Base-by-base conservation (phyloP, 2,329 filamentous ascomycete genomes). In the Diaporthe amygdali region DNA sequence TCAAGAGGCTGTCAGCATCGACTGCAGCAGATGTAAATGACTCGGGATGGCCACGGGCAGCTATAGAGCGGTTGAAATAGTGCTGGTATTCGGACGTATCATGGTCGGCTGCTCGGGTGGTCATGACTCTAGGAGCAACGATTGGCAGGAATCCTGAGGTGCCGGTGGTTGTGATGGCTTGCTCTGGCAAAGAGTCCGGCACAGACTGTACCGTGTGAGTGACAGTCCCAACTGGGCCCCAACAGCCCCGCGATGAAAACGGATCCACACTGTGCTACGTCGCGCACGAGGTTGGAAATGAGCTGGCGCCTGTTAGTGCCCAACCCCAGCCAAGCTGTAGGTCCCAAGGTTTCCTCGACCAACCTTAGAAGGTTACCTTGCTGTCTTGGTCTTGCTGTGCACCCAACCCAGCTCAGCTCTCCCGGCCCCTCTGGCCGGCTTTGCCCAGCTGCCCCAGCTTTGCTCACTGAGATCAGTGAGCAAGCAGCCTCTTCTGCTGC, bases 241-340 rank as follows among this genome's bases (percentile, higher is more conserved):
- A 5, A 17, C 3, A n/a, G n/a, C 4, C 14, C 25, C 22, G 10
- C 17, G 9, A n/a, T 15, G 10, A 9, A 14, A 32, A 7, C 30
- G 39, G 39, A 17, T 34, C 27, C 39, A 47, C 41, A 68, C 66
- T 68, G 66, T 68, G 66, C 52, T n/a, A 59, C 52, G 54, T 39
- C 27, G 30, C 34, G 51, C 51, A 47, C 39, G 30, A 55, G 64
- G 25, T 17, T 44, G 39, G 64, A 67, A 32, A 67, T 55, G 49
- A 54, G 37, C 64, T 56, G 52, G 66, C 39, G 66, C 44, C n/a
- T 47, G 41, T 59, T 68, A 68, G 52, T 68, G 66, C 66, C 66
- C 66, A 68, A 59, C 41, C 52, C 52, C 44, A 46, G 39, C 41
- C 41, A 20, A n/a, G 37, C 49, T 63, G 59, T 41, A 47, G 59